Evolutionary conservation across 2,329 filamentous ascomycete genomes (phyloP), one percentile per base, ranked within the genome.

Genomic region (Botrytis deweyae): DNA sequence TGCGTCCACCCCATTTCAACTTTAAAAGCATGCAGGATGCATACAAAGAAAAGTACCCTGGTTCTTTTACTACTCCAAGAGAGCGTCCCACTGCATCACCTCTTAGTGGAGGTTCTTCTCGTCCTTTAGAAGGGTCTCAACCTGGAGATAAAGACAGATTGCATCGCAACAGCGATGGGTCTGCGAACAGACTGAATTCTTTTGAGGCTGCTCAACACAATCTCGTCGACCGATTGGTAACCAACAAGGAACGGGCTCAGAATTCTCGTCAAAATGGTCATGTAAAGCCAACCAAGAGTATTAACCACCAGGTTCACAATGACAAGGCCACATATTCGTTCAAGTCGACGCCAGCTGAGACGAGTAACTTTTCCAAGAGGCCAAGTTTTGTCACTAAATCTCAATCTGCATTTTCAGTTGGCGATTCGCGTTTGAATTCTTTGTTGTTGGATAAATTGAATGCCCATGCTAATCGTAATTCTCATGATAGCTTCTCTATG

Each of bases 401-500:
- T 70, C 61, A 76, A 74, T 61, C 58, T 75, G 38, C 73, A 72
- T 74, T 40, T 55, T 70, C 59, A 38, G 65, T 29, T 63, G 59
- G 58, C 44, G 42, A 73, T 59, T 61, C 67, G 16, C 66, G 55
- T 68, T 72, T 74, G 22, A 52, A 58, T 74, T 75, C 70, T 49
- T 69, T 70, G 33, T 64, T 72, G 36, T 33, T 73, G 58, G 61
- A 69, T 38, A 76, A 75, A 42, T 62, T 73, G 16, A 46, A 42
- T 44, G 63, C 70, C 9, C 71, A 76, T 74, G 72, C 72, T 86
- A 75, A 76, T 64, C 44, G 29, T 14, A 62, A 63, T 66, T 61
- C 67, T 85, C 76, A 86, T 82, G 77, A 76, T 74, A 64, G 62
- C 76, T 74, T 72, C 74, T 77, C 77, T 59, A 85, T 89, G 73